Evolutionary conservation across 805 yeast species (phyloP).

Genomic region (Wickerhamiella sergipiensis): DNA sequence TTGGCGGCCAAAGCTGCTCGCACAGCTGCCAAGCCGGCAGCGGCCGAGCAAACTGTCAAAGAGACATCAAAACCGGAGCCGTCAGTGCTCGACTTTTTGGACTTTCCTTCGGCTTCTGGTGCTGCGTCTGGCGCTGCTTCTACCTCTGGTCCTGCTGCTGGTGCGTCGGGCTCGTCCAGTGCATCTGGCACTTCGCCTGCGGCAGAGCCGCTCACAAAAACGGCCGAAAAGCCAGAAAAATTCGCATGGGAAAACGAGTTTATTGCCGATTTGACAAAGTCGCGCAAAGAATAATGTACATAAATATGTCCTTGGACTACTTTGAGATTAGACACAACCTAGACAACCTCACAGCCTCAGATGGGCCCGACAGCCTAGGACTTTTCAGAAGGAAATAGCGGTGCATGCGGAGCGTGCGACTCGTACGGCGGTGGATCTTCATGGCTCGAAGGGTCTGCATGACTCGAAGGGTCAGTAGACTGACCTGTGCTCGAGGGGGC

Average conservation of each 20-base stretch:
- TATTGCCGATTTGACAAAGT: conserved; percentile 6
- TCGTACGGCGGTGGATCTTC: neutral
- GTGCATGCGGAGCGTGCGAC: neutral
- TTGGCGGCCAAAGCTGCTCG: neutral
- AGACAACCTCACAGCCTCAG: no score
- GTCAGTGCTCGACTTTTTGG: conserved; percentile 13
- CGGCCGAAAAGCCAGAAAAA: conserved; percentile 1
- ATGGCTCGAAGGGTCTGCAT: no score
- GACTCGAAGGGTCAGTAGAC: neutral
- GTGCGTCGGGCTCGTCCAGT: neutral
- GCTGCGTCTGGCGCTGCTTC: neutral
- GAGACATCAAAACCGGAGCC: conserved; percentile 1
- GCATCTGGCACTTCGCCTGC: neutral
- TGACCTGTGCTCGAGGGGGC: neutral
- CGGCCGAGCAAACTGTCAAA: neutral
- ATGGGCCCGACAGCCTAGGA: no score
- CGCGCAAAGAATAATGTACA: conserved; percentile 1
- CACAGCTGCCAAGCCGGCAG: no score
- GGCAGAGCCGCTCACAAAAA: neutral
- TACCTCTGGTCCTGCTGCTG: neutral
- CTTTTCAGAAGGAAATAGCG: neutral
- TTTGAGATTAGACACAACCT: no score
- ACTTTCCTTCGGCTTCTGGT: conserved; percentile 8
- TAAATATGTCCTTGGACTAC: no score
- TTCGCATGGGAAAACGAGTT: conserved; percentile 19